Base-by-base conservation (phyloP, 169 alveolate species). In the Hepatocystis sp. region DNA sequence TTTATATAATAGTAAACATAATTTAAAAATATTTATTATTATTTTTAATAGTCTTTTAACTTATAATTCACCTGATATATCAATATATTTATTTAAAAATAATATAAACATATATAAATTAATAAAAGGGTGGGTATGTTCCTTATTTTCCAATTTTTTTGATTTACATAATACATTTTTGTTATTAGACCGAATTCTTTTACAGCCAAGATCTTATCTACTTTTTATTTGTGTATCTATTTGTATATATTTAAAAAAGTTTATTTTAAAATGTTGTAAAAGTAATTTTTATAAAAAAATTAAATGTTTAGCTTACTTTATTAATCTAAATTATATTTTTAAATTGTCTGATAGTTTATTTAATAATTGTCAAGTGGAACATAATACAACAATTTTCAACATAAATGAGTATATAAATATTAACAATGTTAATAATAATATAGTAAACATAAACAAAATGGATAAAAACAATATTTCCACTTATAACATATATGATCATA, bases 11-110 rank as follows among this genome's bases (percentile, higher is more conserved):
- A 71, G 49, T 71, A 47, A 25, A 13, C 15, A 56, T 17, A 46
- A 27, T 13, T 56, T 44, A 15, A 11, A 49, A n/a, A 65, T 56
- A 71, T 56, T 49, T 51, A 11, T 47, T 0, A 56, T 42, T 27
- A 71, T 63, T 17, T 71, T 71, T 28, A 71, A 71, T 56, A 55
- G 76, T 21, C 63, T 71, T 13, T 49, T 71, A 71, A 71, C 28
- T 42, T 51, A 56, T 56, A 56, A 71, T 39, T 11, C 34, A 34
- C 86, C 86, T 2, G 86, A 71, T 27, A 28, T 71, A 21, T 40
- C 76, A 3, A 23, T 56, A 17, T 56, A 25, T 27, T 71, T 71
- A 56, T 71, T 56, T 71, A 71, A 71, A 58, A 71, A 71, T 47
- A 32, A 19, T 49, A 71, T 71, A 34, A 56, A 56, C 39, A 56